phyloP scores from a whole-genome alignment of 148 eudicot genomes.

The Nepenthes gracilis region DNA sequence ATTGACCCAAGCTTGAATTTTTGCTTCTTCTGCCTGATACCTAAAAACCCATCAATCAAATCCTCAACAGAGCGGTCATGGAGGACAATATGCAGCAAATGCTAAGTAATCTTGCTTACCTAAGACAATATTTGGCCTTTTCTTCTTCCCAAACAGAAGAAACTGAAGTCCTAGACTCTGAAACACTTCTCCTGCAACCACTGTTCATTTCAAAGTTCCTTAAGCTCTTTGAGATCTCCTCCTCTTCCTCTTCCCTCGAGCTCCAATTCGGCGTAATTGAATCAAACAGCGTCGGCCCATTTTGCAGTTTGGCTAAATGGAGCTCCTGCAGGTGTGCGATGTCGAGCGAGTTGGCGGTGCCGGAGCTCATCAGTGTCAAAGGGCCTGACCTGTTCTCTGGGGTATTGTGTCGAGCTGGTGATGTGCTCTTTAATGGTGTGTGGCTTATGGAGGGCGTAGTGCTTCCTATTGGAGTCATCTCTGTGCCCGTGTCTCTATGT shows the following conservation, averaged over 20 bases:
- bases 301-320: slow-evolving; percentile 57
- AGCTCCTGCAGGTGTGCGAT: slow-evolving; percentile 45
- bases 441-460: slow-evolving; percentile 75
- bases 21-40: slow-evolving; percentile 91
- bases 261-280: slow-evolving; percentile 60
- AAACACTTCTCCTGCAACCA: slow-evolving; percentile 44
- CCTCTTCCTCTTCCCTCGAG: slow-evolving; percentile 86
- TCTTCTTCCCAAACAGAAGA: slow-evolving; percentile 67
- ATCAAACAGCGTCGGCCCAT: slow-evolving; percentile 37
- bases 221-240: slow-evolving; percentile 85
- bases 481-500: slow-evolving; percentile 79
- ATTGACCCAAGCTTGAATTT: slow-evolving; percentile 88
- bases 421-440: slow-evolving; percentile 58
- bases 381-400: slow-evolving; percentile 69
- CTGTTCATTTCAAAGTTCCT: slow-evolving; percentile 69
- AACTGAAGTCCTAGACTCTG: slow-evolving; percentile 40
- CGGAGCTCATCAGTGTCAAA: slow-evolving; percentile 16
- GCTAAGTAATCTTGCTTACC: slow-evolving; percentile 23
- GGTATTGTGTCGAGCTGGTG: slow-evolving; percentile 76
- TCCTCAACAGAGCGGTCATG: neutral
- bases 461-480: slow-evolving; percentile 86
- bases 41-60: slow-evolving; percentile 17
- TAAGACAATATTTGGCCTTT: slow-evolving; percentile 55
- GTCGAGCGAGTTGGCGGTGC: slow-evolving; percentile 21
- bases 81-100: neutral